phyloP scores from a whole-genome alignment of 352 stramenopile species.

The Salisapilia sapeloensis region DNA sequence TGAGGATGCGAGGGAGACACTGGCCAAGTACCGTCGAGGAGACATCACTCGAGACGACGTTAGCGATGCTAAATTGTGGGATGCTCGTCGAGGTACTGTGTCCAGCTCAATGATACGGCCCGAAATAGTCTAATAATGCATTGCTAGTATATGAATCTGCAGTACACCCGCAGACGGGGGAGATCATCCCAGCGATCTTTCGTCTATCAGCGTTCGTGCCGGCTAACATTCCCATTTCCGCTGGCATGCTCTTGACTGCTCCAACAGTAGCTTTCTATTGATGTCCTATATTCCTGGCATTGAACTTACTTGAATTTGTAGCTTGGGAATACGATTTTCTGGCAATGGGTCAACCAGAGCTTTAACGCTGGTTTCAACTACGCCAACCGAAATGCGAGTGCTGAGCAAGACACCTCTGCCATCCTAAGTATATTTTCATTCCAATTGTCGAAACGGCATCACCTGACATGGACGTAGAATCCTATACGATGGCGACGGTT shows the following conservation, averaged over 20 bases:
- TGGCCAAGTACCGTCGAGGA: conserved; percentile 37
- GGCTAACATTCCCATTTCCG: conserved; percentile 78
- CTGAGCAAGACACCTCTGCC: conserved; percentile 49
- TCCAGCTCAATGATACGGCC: too few relatives aligned
- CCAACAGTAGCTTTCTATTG: conserved; percentile 24
- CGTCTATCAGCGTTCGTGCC: conserved; percentile 73
- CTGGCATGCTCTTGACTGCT: conserved; percentile 66
- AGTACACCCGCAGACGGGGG: conserved; percentile 69
- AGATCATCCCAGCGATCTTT: conserved; percentile 44
- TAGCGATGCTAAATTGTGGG: conserved; percentile 60
- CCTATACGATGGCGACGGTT: conserved; percentile 55
- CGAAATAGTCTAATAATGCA: too few relatives aligned
- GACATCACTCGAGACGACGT: conserved; percentile 18
- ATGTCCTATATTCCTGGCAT: neutral
- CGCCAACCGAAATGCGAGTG: conserved; percentile 73
- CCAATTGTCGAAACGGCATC: neutral
- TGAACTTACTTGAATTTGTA: conserved; percentile 8
- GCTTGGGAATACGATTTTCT: conserved; percentile 71
- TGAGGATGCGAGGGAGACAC: conserved; percentile 23
- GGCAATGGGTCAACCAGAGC: conserved; percentile 82
- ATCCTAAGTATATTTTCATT: conserved; percentile 44
- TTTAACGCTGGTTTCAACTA: conserved; percentile 85
- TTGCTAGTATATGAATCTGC: conserved; percentile 50
- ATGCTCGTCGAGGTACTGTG: conserved; percentile 39
- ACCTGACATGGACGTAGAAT: too few relatives aligned